phyloP scores from a whole-genome alignment of 345 rosid genomes.

The Boechera retrofracta region DNA sequence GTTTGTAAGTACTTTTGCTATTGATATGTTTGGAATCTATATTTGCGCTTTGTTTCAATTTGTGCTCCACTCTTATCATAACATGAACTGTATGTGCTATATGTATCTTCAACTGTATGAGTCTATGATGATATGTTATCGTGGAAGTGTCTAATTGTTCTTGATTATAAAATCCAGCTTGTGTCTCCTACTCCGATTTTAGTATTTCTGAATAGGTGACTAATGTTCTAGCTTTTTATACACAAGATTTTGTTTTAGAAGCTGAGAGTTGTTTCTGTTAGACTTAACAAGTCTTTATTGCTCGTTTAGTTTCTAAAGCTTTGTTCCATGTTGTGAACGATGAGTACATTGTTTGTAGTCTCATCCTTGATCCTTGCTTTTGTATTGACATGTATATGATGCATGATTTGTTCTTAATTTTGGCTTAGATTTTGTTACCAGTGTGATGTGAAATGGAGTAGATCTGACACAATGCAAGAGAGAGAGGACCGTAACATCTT shows the following conservation, averaged over 20 bases:
- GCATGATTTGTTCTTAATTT: background rate
- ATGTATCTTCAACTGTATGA: background rate
- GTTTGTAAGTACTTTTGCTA: constrained; percentile 18
- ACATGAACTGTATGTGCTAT: background rate
- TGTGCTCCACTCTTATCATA: background rate
- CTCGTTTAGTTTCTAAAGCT: background rate
- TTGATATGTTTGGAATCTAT: constrained; percentile 17
- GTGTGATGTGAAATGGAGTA: too few species aligned
- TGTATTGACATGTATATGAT: background rate
- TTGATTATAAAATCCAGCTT: background rate
- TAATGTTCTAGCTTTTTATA: too few species aligned
- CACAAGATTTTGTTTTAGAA: background rate
- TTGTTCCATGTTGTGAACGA: background rate
- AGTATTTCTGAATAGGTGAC: too few species aligned
- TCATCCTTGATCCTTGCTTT: too few species aligned
- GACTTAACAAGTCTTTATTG: background rate
- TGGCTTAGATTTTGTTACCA: background rate
- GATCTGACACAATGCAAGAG: too few species aligned
- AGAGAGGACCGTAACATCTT: too few species aligned
- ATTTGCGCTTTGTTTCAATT: too few species aligned
- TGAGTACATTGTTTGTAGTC: background rate
- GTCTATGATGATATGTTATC: background rate
- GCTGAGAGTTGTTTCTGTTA: background rate
- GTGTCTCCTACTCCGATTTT: background rate
- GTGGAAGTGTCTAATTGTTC: background rate